A percentile compares a stretch with the other conserved stretches of the same genome.
phyloP scores from a whole-genome alignment of 2,329 filamentous ascomycete species.

The Epichloe elymi region DNA sequence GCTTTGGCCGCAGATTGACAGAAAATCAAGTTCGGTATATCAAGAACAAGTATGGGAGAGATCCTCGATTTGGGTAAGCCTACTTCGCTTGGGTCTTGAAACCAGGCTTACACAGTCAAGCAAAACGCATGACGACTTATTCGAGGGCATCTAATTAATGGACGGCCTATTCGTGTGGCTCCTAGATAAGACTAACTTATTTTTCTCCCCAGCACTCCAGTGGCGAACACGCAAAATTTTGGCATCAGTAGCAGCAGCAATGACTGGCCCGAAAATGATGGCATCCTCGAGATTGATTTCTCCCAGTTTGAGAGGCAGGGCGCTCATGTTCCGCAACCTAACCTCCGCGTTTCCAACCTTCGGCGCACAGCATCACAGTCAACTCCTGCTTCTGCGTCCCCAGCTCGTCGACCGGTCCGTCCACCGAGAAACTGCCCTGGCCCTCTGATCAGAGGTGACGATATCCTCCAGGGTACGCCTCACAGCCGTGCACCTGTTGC shows the following conservation, averaged over 20 bases:
- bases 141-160: too few species aligned
- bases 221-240: conserved; percentile 3
- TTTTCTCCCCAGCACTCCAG: background rate
- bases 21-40: conserved; percentile 26
- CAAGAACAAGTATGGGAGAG: conserved; percentile 27
- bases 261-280: conserved; percentile 1
- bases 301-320: background rate
- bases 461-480: too few species aligned
- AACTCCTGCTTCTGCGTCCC: background rate
- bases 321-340: background rate
- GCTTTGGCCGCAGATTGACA: conserved; percentile 18
- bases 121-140: background rate
- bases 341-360: background rate
- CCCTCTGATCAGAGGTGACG: background rate
- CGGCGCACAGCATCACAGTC: background rate
- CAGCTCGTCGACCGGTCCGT: background rate
- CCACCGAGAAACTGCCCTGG: background rate
- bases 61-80: conserved; percentile 25
- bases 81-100: background rate
- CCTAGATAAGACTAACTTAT: background rate
- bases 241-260: background rate
- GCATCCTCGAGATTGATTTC: conserved; percentile 3
- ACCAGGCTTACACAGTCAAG: background rate
- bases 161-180: too few species aligned
- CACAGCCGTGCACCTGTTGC: background rate